phyloP scores from a whole-genome alignment of 2,329 filamentous ascomycete species.

The Aspergillus sp. region DNA sequence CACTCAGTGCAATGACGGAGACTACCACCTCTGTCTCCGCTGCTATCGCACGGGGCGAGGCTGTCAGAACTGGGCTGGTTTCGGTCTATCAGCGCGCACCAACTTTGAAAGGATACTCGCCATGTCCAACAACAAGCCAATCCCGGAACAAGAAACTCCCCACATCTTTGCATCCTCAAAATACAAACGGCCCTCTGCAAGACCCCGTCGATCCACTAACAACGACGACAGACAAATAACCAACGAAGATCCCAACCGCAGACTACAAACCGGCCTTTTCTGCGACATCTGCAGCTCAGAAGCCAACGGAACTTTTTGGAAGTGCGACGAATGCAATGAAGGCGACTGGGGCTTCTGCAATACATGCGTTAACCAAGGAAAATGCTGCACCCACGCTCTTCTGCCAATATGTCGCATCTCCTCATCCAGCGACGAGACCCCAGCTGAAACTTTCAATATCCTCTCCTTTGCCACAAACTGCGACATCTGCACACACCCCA shows the following conservation, averaged over 20 bases:
- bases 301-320: slow-evolving; percentile 83
- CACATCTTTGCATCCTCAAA: slow-evolving; percentile 44
- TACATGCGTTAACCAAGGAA: slow-evolving; percentile 73
- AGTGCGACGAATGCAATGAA: slow-evolving; percentile 78
- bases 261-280: slow-evolving; percentile 74
- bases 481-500: slow-evolving; percentile 67
- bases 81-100: slow-evolving; percentile 64
- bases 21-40: slow-evolving; percentile 70
- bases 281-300: slow-evolving; percentile 68
- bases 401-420: slow-evolving; percentile 63
- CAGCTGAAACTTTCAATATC: slow-evolving; percentile 52
- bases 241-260: slow-evolving; percentile 58
- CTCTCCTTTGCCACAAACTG: slow-evolving; percentile 69
- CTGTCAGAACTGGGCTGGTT: slow-evolving; percentile 83
- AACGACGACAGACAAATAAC: slow-evolving; percentile 46
- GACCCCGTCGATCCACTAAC: slow-evolving; percentile 24
- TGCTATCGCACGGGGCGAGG: slow-evolving; percentile 74
- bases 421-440: slow-evolving; percentile 13
- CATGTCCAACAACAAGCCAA: slow-evolving; percentile 16
- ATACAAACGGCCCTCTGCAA: slow-evolving; percentile 25
- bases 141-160: slow-evolving; percentile 26
- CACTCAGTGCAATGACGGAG: slow-evolving; percentile 58
- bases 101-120: slow-evolving; percentile 55
- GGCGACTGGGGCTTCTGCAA: slow-evolving; percentile 96
- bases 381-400: slow-evolving; percentile 73